phyloP scores from a whole-genome alignment of 192 early-diverging fungal genomes.

The Linnemannia zychae region DNA sequence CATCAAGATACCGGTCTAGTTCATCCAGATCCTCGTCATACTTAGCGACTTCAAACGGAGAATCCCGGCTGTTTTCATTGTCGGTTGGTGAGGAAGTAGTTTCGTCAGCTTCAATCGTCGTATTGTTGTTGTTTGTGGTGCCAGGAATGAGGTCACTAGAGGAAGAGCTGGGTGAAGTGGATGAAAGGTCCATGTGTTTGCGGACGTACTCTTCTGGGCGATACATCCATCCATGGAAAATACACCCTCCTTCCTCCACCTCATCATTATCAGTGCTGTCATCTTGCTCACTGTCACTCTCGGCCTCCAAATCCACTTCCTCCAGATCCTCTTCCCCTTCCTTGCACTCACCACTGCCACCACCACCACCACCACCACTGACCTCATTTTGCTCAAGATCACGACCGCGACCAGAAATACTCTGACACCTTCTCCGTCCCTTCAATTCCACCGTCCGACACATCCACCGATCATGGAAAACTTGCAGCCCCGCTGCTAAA shows the following conservation, averaged over 20 bases:
- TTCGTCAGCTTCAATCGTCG: neutral
- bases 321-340: neutral
- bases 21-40: conserved; percentile 43
- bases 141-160: neutral
- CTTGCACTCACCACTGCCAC: neutral
- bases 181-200: neutral
- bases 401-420: neutral
- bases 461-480: conserved; percentile 39
- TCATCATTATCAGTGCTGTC: neutral
- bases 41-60: conserved; percentile 32
- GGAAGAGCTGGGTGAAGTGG: neutral
- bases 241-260: neutral
- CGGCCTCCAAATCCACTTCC: neutral
- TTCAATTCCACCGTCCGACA: conserved; percentile 14
- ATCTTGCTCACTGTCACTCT: neutral
- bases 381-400: neutral
- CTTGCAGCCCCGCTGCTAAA: conserved; percentile 33
- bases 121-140: neutral
- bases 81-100: neutral
- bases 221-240: conserved; percentile 43
- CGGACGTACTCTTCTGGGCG: conserved; percentile 23
- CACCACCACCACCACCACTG: neutral
- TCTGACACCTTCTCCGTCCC: neutral
- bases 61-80: neutral
- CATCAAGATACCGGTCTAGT: conserved; percentile 23